Evolutionary conservation across 1,284 basidiomycete species (phyloP), one percentile per base, ranked within the genome.

Genomic region (Marasmius fiardii): DNA sequence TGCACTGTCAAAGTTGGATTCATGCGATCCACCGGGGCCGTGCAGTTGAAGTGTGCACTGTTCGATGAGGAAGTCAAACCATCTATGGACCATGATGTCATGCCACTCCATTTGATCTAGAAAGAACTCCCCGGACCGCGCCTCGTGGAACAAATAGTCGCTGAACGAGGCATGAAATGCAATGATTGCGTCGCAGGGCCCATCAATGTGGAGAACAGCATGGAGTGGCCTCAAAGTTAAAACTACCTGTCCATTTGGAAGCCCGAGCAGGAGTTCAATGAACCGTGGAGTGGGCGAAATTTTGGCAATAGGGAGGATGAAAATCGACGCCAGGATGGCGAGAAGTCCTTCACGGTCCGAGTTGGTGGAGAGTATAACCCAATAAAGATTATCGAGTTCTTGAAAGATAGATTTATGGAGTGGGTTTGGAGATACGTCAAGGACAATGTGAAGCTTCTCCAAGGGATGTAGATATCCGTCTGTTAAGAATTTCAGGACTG

Each of bases 381-480:
- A n/a, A n/a, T n/a, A n/a, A n/a, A n/a, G 37, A 21, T 23, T 26
- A 71, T 64, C 62, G 69, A 58, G 70, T 26, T 65, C 63, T 12
- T 63, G 59, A 49, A 65, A 68, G 16, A 37, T 23, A 8, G 5
- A 64, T 35, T 4, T 4, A 26, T 31, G 5, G n/a, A 16, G n/a
- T 16, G 51, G 44, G 37, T 18, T 8, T 35, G 10, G 18, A 35
- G 56, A 45, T 61, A 43, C 3, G 20, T 31, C 26, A 49, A 67
- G 55, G 7, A 64, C 55, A 3, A 60, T 59, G 2, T 67, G 58
- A n/a, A 68, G 59, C 16, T 62, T 59, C 23, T 65, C 63, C 4
- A 59, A 55, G 1, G 67, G 67, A 31, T 61, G n/a, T n/a, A 61
- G 59, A 44, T 62, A 56, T 0, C 60, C 53, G 6, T 62, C 60